Base-by-base conservation (phyloP, 1,139 yeast genomes). In the Pichia sp. region DNA sequence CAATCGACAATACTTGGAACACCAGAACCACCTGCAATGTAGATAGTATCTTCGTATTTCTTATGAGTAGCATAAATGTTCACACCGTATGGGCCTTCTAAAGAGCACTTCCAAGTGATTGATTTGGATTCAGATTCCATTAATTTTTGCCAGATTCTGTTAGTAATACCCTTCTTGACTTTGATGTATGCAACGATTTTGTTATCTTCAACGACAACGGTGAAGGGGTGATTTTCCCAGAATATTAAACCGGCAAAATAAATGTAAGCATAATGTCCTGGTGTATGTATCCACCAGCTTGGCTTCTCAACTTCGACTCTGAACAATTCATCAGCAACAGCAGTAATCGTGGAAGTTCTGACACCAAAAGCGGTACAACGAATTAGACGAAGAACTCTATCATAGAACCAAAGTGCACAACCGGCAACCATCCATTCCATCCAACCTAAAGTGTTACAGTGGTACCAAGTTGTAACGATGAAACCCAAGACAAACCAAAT, bases 21-120 rank as follows among this genome's bases (percentile, higher is more conserved):
- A 53, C 94, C 95, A 48, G 82, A 79, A 38, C 91, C 91, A 52
- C 90, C 86, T 1, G 84, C 81, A 46, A 85, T 58, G 42, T 85
- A 69, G 18, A 83, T 63, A 4, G 74, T 68, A 44, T 74, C 76
- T 44, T 79, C 81, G 59, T 76, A 84, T 46, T 76, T 64, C 22
- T 62, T 61, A 20, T 75, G 61, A 58, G 30, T 45, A 4, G 38
- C 14, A 0, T 42, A 35, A 11, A 38, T 32, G 3, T 41, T 31
- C n/a, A 47, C 53, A 52, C 88, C 85, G 57, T 83, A 83, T 0
- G 89, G 87, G 0, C 89, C 89, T 56, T 83, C 89, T 12, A 82
- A 60, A 6, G 72, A 62, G 1, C 79, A 72, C 43, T 59, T 64
- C 35, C 53, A 51, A 6, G 46, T 20, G 42, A 59, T 40, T 0